Evolutionary conservation across 495 filamentous ascomycete genomes (phyloP).

Genomic region (Podospora pseudocomata): DNA sequence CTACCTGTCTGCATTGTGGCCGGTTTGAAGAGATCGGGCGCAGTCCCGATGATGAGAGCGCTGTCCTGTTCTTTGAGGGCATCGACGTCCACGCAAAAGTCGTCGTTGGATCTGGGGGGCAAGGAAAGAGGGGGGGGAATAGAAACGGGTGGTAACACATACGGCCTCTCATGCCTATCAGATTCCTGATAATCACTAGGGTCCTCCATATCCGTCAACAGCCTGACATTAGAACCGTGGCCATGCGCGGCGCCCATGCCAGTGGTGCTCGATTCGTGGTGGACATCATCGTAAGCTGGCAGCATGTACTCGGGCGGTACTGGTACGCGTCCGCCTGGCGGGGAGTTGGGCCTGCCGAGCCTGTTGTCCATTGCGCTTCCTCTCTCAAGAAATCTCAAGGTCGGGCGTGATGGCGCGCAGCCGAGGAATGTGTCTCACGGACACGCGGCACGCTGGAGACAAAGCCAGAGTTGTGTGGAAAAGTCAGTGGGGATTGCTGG

Average conservation of each 20-base stretch:
- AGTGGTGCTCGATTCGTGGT: conserved; percentile 37
- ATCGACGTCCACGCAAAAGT: conserved; percentile 12
- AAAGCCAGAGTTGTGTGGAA: neutral
- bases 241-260: conserved; percentile 24
- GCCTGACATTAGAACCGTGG: conserved; percentile 43
- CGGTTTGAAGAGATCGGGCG: neutral
- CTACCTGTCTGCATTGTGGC: conserved; percentile 3
- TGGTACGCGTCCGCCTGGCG: conserved; percentile 25
- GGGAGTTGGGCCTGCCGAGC: neutral
- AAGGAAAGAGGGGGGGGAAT: conserved; percentile 32
- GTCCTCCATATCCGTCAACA: conserved; percentile 53
- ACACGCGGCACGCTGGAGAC: neutral
- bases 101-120: neutral
- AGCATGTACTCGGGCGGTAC: conserved; percentile 44
- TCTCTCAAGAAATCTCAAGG: neutral
- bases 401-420: neutral
- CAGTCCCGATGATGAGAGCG: conserved; percentile 6
- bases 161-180: conserved; percentile 36
- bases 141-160: conserved; percentile 36
- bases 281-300: conserved; percentile 47
- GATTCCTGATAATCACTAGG: conserved; percentile 19
- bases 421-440: conserved; percentile 4
- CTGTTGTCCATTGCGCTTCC: neutral
- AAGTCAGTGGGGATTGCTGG: neutral
- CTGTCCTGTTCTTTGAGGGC: neutral